Percentiles rank a stretch among this genome's conserved stretches.
phyloP scores from a whole-genome alignment of 208 protist genomes.

The Leishmania tropica region DNA sequence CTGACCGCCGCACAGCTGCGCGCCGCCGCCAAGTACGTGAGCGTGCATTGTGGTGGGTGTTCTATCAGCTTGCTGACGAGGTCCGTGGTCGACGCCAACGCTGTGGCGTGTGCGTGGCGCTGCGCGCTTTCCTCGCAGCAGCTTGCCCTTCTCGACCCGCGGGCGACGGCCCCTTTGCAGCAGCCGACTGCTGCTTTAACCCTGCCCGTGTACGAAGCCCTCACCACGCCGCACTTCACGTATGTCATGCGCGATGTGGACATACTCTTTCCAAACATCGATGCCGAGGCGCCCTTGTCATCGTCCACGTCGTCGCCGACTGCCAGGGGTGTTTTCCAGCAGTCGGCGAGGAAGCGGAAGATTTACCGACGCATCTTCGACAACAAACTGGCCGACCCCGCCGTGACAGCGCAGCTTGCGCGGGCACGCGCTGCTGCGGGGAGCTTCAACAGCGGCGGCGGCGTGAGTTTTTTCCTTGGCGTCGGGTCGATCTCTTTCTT shows the following conservation, averaged over 20 bases:
- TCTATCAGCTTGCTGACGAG: conserved; percentile 29
- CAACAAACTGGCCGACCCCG: conserved; percentile 24
- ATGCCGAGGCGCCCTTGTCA: conserved; percentile 9
- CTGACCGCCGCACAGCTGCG: conserved; percentile 16
- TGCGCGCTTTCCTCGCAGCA: conserved; percentile 15
- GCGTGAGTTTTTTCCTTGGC: conserved; percentile 25
- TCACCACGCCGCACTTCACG: conserved; percentile 33
- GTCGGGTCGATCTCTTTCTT: conserved; percentile 28
- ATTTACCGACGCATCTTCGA: conserved; percentile 37
- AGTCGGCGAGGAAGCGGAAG: conserved; percentile 26
- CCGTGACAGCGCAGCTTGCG: conserved; percentile 19
- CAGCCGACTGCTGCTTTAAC: background rate
- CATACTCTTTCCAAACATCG: conserved; percentile 35
- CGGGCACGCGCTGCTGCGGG: background rate
- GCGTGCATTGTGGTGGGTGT: conserved; percentile 29
- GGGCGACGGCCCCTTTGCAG: background rate
- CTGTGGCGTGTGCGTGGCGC: conserved; percentile 28
- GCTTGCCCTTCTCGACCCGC: conserved; percentile 11
- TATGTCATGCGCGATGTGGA: conserved; percentile 38
- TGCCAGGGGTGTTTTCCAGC: conserved; percentile 17
- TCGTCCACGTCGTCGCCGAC: background rate
- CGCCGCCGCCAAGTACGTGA: conserved; percentile 21
- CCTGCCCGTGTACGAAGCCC: conserved; percentile 28
- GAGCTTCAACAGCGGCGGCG: background rate
- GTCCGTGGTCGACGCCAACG: conserved; percentile 3